phyloP scores from a whole-genome alignment of 306 rosid species.

The Rosa chinensis region DNA sequence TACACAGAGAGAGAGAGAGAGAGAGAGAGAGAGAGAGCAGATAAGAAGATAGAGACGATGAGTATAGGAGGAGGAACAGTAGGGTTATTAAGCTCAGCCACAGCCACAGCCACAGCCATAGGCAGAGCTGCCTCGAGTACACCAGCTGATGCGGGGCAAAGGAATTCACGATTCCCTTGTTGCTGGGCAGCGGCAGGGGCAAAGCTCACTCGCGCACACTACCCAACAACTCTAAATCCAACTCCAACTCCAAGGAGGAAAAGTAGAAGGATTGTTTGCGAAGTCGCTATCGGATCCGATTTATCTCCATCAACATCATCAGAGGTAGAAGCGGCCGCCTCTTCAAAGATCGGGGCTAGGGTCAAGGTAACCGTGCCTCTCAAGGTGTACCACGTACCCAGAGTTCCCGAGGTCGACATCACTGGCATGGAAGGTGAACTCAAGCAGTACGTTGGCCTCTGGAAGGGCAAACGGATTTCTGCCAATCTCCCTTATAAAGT shows the following conservation, averaged over 20 bases:
- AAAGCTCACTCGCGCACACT: not conserved
- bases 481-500: slow-evolving; percentile 88
- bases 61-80: slow-evolving; percentile 27
- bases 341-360: slow-evolving; percentile 58
- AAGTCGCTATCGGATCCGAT: slow-evolving; percentile 45
- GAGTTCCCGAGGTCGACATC: slow-evolving; percentile 64
- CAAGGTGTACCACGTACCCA: slow-evolving; percentile 86
- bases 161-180: slow-evolving; percentile 10
- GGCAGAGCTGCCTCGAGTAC: not conserved
- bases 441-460: slow-evolving; percentile 75
- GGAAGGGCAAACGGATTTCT: slow-evolving; percentile 89
- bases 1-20: not conserved
- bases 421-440: slow-evolving; percentile 72
- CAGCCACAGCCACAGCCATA: not conserved
- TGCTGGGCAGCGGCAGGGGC: slow-evolving; percentile 2
- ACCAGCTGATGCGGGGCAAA: not conserved
- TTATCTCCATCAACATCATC: slow-evolving; percentile 35
- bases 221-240: not conserved
- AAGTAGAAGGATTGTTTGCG: slow-evolving; percentile 37
- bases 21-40: not conserved
- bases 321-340: slow-evolving; percentile 20
- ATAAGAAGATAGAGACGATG: slow-evolving; percentile 10
- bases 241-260: not conserved
- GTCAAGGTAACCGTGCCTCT: slow-evolving; percentile 77
- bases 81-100: slow-evolving; percentile 20